Evolutionary conservation across 2,329 filamentous ascomycete genomes (phyloP).

Genomic region (Alternaria viburni): DNA sequence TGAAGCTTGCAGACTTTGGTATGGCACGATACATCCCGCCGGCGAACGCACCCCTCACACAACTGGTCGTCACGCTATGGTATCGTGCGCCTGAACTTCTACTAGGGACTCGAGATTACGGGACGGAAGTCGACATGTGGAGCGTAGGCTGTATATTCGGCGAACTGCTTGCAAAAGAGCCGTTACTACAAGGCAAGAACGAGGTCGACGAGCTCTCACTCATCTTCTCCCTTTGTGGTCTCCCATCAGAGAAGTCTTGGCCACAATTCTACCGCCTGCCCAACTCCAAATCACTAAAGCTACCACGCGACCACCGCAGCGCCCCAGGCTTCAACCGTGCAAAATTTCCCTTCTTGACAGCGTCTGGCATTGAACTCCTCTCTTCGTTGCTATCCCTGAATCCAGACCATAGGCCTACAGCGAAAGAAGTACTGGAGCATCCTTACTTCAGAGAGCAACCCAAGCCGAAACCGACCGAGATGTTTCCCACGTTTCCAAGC

Average conservation of each 20-base stretch:
- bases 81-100: conserved; percentile 92
- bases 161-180: conserved; percentile 83
- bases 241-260: conserved; percentile 84
- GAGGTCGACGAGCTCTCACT: conserved; percentile 83
- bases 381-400: conserved; percentile 75
- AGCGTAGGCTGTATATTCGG: conserved; percentile 95
- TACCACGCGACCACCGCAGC: conserved; percentile 54
- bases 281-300: conserved; percentile 79
- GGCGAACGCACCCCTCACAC: conserved; percentile 76
- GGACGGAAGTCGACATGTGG: conserved; percentile 87
- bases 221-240: conserved; percentile 88
- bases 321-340: conserved; percentile 67
- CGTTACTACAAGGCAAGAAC: conserved; percentile 85
- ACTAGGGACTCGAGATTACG: conserved; percentile 79
- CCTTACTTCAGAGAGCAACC: conserved; percentile 89
- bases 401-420: conserved; percentile 72
- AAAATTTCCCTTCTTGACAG: conserved; percentile 81
- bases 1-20: conserved; percentile 97
- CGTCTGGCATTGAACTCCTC: conserved; percentile 74
- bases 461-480: conserved; percentile 83
- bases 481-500: conserved; percentile 97
- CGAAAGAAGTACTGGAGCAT: conserved; percentile 76
- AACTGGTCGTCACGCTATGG: conserved; percentile 96
- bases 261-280: conserved; percentile 85
- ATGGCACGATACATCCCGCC: conserved; percentile 87